A percentile compares a stretch with the other conserved stretches of the same genome.
Evolutionary conservation across 2,329 filamentous ascomycete genomes (phyloP).

Genomic region (Trichocomaceae sp.): DNA sequence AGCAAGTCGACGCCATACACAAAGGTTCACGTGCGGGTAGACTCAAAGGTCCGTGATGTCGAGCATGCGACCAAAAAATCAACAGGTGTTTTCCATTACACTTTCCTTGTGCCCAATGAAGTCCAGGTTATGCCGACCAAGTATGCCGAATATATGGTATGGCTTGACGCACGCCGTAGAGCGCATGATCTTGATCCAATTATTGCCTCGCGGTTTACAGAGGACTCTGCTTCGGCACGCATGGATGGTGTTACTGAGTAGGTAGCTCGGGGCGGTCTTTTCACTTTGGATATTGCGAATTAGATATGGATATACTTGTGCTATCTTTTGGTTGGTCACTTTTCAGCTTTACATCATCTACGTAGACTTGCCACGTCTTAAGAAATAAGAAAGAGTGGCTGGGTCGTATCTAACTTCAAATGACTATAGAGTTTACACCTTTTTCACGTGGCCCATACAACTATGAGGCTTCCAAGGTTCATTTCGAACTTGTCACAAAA

Average conservation of each 20-base stretch:
- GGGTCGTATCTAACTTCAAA: no score
- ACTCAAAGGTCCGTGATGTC: constrained; percentile 65
- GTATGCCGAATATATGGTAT: constrained; percentile 60
- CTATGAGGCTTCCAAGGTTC: no score
- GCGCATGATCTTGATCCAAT: constrained; percentile 46
- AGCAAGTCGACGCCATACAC: constrained; percentile 45
- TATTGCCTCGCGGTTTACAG: constrained; percentile 30
- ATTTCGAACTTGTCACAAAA: no score
- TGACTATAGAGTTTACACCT: no score
- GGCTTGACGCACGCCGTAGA: constrained; percentile 54
- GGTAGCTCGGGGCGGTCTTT: not conserved
- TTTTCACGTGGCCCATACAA: no score
- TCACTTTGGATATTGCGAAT: not conserved
- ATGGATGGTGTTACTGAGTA: constrained; percentile 35
- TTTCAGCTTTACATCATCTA: not conserved
- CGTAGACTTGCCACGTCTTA: no score
- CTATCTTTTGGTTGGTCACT: not conserved
- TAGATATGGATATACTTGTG: not conserved
- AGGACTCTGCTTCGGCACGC: constrained; percentile 16
- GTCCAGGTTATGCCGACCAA: constrained; percentile 60
- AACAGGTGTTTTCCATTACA: constrained; percentile 71
- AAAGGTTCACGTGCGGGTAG: constrained; percentile 63
- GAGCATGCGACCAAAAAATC: constrained; percentile 62
- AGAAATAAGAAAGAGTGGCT: no score
- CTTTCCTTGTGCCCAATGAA: constrained; percentile 59